phyloP scores from a whole-genome alignment of 306 rosid species.

The Argentina anserina region DNA sequence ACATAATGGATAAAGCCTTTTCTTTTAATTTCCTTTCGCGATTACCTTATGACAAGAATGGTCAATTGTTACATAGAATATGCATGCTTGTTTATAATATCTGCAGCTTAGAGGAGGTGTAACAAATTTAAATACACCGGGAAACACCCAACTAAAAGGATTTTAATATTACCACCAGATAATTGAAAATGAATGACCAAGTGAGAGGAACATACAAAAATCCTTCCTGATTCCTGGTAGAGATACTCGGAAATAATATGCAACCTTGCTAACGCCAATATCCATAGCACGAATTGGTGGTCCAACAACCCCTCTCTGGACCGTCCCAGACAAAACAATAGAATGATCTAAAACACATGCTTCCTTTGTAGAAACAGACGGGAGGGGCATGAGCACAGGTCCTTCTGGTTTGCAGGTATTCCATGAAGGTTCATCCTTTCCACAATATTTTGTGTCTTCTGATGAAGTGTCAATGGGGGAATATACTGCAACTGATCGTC shows the following conservation, averaged over 20 bases:
- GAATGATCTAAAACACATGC: constrained; percentile 27
- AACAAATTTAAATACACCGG: background rate
- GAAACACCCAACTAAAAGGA: background rate
- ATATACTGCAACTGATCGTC: constrained; percentile 3
- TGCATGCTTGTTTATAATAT: background rate
- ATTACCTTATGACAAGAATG: background rate
- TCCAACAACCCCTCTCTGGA: constrained; percentile 41
- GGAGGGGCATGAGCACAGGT: constrained; percentile 45
- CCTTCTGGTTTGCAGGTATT: constrained; percentile 33
- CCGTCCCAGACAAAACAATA: constrained; percentile 51
- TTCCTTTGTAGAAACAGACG: constrained; percentile 31
- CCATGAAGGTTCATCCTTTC: constrained; percentile 25
- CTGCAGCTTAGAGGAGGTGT: background rate
- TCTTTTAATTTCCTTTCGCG: background rate
- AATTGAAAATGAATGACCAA: constrained; percentile 17
- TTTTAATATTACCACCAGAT: background rate
- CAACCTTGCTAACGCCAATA: constrained; percentile 47
- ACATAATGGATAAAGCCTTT: background rate
- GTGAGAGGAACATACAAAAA: constrained; percentile 36
- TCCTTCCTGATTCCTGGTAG: constrained; percentile 68
- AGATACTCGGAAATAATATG: constrained; percentile 66
- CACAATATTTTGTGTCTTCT: constrained; percentile 18
- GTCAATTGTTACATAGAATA: background rate
- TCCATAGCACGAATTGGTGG: constrained; percentile 65
- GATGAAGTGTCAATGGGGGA: constrained; percentile 9